Evolutionary conservation across 1,139 yeast genomes (phyloP), one percentile per base, ranked within the genome.

Genomic region (Nakaseomyces nivariensis): DNA sequence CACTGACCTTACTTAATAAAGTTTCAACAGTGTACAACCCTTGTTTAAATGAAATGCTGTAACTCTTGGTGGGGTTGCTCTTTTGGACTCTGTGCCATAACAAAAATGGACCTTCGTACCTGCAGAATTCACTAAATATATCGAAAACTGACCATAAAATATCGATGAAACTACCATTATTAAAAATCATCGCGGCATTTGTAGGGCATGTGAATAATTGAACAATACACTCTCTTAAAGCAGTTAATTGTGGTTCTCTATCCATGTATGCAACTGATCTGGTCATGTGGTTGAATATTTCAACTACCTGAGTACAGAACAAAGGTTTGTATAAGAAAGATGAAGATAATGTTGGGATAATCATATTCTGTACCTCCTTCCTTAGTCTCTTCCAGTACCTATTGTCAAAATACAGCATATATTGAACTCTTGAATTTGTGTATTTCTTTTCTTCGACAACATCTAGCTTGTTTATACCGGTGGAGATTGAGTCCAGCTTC

Each of bases 1-100:
- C 52, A 48, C 56, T 38, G 48, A 67, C 43, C 60, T 72, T 71
- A 36, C 76, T 75, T 24, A 76, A 62, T n/a, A 79, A 62, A 37
- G 73, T 71, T 17, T 64, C 67, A 10, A 79, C 59, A 50, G 76
- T 77, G 46, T 71, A 70, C 10, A 79, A 60, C 1, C 85, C 89
- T 52, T 96, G 76, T 52, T 73, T 76, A 62, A 88, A 63, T 1
- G 67, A 86, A 67, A 68, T 87, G 89, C 59, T 82, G 77, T 63
- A 88, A 79, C 45, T 86, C 71, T 66, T 86, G 84, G 55, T 88
- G 78, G 82, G 90, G 79, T 59, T 89, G 70, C 58, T 92, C 69
- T 63, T 58, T 46, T 61, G 66, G 8, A 65, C 67, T 40, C 62
- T 84, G 82, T 58, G 84, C 82, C 66, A 88, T 67, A 66, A 61